These are phyloP conservation scores for Tricholoma hemisulphureum DNA, from an alignment of 768 basidiomycete species.

Conservation along the genomic window DNA sequence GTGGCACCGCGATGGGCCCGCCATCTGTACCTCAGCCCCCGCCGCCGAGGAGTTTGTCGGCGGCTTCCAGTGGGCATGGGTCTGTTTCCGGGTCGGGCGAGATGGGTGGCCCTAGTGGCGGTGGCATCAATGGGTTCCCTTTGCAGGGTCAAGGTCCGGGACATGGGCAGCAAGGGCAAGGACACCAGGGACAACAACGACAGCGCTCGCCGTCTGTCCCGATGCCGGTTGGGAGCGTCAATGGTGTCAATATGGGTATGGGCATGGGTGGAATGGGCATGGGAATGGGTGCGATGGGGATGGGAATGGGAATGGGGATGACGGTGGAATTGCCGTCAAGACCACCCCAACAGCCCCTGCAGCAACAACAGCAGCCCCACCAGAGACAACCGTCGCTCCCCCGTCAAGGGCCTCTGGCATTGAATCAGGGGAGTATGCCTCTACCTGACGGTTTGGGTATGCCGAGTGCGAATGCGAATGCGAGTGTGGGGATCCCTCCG, in stretches of 20 bases:
- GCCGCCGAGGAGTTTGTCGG: conserved; percentile 20
- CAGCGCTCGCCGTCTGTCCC: conserved; percentile 4
- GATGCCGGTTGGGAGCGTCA: conserved; percentile 5
- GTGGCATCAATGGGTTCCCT: conserved; percentile 1
- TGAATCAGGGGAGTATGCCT: conserved; percentile 7
- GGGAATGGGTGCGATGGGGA: conserved; percentile 7
- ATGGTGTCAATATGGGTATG: conserved; percentile 8
- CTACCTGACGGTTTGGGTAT: background rate
- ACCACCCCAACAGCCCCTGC: background rate
- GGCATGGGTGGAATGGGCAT: conserved; percentile 8
- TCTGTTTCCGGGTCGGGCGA: conserved; percentile 9
- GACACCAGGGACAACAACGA: too few relatives aligned
- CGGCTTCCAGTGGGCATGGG: background rate
- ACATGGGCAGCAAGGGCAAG: conserved; percentile 6
- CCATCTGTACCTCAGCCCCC: too few relatives aligned
- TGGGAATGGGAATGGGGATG: conserved; percentile 12
- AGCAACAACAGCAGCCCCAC: conserved; percentile 2
- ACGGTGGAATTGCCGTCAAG: conserved; percentile 10
- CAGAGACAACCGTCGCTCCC: conserved; percentile 12
- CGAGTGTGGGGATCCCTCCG: background rate
- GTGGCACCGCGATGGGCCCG: conserved; percentile 19
- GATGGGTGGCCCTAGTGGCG: conserved; percentile 3
- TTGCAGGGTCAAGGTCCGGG: too few relatives aligned
- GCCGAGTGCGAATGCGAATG: background rate
- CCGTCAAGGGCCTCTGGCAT: conserved; percentile 6